phyloP scores from a whole-genome alignment of 495 filamentous ascomycete species.

The Tuber brumale region DNA sequence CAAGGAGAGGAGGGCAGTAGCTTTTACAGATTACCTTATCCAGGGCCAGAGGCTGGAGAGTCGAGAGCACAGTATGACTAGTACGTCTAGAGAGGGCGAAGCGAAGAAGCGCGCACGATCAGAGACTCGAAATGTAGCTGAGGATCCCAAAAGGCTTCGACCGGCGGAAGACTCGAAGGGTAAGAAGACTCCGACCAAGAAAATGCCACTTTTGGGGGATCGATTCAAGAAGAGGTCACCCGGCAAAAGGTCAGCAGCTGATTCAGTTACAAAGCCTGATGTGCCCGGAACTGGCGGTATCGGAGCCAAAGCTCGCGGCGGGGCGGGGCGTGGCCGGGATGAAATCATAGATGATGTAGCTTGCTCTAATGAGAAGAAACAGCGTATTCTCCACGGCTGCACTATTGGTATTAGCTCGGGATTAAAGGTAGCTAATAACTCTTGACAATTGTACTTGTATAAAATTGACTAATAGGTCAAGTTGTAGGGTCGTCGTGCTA shows the following conservation, averaged over 20 bases:
- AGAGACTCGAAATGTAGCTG: conserved; percentile 12
- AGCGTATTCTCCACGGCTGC: conserved; percentile 23
- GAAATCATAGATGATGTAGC: conserved; percentile 4
- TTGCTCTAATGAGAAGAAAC: neutral
- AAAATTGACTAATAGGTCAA: conserved; percentile 3
- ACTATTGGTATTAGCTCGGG: conserved; percentile 29
- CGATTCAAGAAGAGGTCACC: conserved; percentile 21
- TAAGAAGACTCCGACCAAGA: conserved; percentile 36
- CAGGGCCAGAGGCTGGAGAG: conserved; percentile 11
- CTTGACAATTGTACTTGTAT: neutral
- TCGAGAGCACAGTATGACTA: neutral
- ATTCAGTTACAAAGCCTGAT: conserved; percentile 32
- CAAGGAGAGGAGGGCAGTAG: conserved; percentile 49
- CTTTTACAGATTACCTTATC: conserved; percentile 45
- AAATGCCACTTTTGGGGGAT: conserved; percentile 31
- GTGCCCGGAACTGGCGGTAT: neutral
- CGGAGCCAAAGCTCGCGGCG: neutral
- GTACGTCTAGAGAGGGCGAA: too few relatives aligned
- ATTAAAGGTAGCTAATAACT: conserved; percentile 24
- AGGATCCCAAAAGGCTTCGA: conserved; percentile 30
- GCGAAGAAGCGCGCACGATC: conserved; percentile 12
- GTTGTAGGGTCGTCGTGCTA: conserved; percentile 22
- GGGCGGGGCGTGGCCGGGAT: neutral
- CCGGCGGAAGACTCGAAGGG: conserved; percentile 19
- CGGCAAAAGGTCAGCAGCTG: conserved; percentile 28